phyloP scores from a whole-genome alignment of 1,139 yeast species.

The Waltiozyma sp. region DNA sequence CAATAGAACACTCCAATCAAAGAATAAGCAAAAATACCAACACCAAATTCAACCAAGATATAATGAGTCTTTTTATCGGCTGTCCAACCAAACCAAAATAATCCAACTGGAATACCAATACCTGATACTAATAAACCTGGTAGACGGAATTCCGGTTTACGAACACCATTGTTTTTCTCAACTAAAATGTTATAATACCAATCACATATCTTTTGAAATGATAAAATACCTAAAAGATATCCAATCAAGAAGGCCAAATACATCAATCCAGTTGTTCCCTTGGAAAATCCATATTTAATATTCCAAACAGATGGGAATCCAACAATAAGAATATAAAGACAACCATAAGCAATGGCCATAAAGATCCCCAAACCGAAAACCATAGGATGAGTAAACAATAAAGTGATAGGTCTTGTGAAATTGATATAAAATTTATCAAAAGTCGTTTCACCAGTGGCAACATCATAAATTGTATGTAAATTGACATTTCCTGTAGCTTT shows the following conservation, averaged over 20 bases:
- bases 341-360: conserved; percentile 56
- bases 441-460: conserved; percentile 33
- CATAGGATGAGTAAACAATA: conserved; percentile 49
- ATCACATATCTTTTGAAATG: conserved; percentile 36
- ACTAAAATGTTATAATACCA: conserved; percentile 26
- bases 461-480: conserved; percentile 48
- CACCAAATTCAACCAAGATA: conserved; percentile 49
- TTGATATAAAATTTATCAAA: conserved; percentile 26
- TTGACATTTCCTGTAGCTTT: conserved; percentile 43
- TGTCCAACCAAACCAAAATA: conserved; percentile 57
- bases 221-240: conserved; percentile 31
- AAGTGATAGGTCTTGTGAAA: conserved; percentile 40
- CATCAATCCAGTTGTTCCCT: conserved; percentile 47
- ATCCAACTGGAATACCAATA: conserved; percentile 37
- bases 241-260: conserved; percentile 46
- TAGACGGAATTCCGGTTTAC: conserved; percentile 46
- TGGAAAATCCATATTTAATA: conserved; percentile 32
- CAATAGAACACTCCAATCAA: conserved; percentile 46
- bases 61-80: conserved; percentile 39
- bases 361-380: conserved; percentile 48
- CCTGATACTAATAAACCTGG: conserved; percentile 37
- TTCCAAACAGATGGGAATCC: conserved; percentile 46
- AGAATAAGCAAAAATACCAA: conserved; percentile 42
- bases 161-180: conserved; percentile 34
- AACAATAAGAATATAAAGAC: conserved; percentile 49